Base-by-base conservation (phyloP, 2,329 filamentous ascomycete genomes). In the Aspergillus nomiae region DNA sequence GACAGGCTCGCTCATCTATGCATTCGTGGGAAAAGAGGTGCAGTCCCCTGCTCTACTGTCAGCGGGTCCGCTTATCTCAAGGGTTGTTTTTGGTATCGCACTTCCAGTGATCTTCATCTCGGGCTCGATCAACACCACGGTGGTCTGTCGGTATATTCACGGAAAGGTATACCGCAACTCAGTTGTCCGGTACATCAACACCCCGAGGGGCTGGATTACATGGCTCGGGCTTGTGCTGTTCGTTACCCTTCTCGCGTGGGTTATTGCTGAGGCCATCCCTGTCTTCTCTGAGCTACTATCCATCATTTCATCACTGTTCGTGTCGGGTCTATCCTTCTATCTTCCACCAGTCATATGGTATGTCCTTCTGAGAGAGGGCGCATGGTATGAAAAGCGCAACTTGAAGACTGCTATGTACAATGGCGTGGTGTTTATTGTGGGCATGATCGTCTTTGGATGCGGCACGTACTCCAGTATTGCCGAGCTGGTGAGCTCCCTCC, bases 11-110 rank as follows among this genome's bases (percentile, higher is more conserved):
- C 45, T 70, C 14, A 67, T 74, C 57, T 75, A 75, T 45, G 64
- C 67, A 7, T 72, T 74, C 32, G 73, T 73, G 10, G 73, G 73
- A 6, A 50, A 59, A 21, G 65, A 65, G n/a, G 68, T 73, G 26
- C 51, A 64, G 48, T 72, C 70, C n/a, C 74, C 74, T 10, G 73
- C 74, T 0, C 63, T 76, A 12, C 65, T 73, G 1, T 73, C 70
- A 2, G 65, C 64, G 3, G 67, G 69, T 34, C 67, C 67, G 0
- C 59, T 63, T 50, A 53, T 63, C 24, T 60, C 58, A 9, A 54
- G 58, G 36, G 58, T 63, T 1, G 61, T 57, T 24, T 63, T 63
- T 4, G 61, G 58, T 34, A 46, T 63, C 10, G 61, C 61, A 2
- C 58, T 63, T 16, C 61, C 61, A 1, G 61, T 34, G 46, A 68